phyloP scores from a whole-genome alignment of 2,329 filamentous ascomycete genomes.

The Emericellopsis atlantica region DNA sequence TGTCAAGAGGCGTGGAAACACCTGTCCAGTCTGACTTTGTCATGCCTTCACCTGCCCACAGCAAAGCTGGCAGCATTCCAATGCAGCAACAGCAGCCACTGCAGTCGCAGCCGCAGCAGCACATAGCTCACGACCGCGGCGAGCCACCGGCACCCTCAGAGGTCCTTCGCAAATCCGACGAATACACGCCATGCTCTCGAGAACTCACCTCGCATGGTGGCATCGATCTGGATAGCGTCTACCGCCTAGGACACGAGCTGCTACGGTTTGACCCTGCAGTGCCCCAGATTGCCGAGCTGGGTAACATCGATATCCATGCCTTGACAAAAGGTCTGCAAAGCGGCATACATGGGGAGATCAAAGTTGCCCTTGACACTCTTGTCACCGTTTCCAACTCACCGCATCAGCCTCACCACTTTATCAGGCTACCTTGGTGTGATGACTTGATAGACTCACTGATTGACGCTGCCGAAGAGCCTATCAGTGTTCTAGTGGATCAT shows the following conservation, averaged over 20 bases:
- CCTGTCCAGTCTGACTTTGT: slow-evolving; percentile 7
- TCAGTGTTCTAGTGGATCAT: slow-evolving; percentile 74
- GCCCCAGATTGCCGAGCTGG: slow-evolving; percentile 65
- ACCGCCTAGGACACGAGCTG: slow-evolving; percentile 54
- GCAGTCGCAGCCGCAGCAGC: too few relatives aligned
- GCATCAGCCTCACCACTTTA: slow-evolving; percentile 49
- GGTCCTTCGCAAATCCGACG: slow-evolving; percentile 31
- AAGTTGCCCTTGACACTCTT: slow-evolving; percentile 76
- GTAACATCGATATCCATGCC: slow-evolving; percentile 80
- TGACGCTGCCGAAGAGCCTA: slow-evolving; percentile 82
- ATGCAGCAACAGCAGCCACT: slow-evolving; percentile 18
- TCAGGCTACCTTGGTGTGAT: slow-evolving; percentile 63
- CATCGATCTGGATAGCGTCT: slow-evolving; percentile 48
- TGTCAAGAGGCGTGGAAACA: slow-evolving; percentile 38
- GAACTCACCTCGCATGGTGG: slow-evolving; percentile 55
- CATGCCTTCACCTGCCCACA: slow-evolving; percentile 21
- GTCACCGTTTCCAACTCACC: slow-evolving; percentile 52
- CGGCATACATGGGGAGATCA: slow-evolving; percentile 80
- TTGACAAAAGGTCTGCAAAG: slow-evolving; percentile 83
- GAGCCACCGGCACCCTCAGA: slow-evolving; percentile 20
- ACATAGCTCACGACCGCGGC: slow-evolving; percentile 11
- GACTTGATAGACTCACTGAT: slow-evolving; percentile 80
- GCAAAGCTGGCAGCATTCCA: slow-evolving; percentile 27
- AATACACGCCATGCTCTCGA: slow-evolving; percentile 42
- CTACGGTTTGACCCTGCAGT: slow-evolving; percentile 59